These are phyloP conservation scores for Clonostachys chloroleuca DNA, from an alignment of 2,329 filamentous ascomycete species.

Conservation along the genomic window DNA sequence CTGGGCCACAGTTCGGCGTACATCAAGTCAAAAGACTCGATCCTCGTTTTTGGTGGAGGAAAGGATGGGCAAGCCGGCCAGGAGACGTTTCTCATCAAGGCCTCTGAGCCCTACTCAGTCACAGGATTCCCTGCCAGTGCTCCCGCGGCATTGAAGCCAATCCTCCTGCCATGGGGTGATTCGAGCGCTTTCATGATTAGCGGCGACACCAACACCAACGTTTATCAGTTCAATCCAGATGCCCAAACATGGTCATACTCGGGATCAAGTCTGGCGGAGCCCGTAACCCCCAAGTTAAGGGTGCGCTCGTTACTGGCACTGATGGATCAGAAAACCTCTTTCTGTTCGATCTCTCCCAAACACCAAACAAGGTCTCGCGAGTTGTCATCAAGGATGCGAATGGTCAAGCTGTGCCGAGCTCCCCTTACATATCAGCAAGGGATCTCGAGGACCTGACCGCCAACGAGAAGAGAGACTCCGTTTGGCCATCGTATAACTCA, in stretches of 20 bases:
- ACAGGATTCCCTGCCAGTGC: constrained; percentile 53
- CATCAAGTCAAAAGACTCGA: constrained; percentile 62
- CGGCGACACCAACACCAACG: constrained; percentile 58
- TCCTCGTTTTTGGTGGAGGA: constrained; percentile 78
- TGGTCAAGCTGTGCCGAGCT: constrained; percentile 47
- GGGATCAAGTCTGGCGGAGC: constrained; percentile 56
- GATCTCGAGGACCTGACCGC: constrained; percentile 18
- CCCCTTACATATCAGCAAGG: constrained; percentile 30
- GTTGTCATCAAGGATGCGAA: constrained; percentile 60
- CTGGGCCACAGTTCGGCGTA: constrained; percentile 73
- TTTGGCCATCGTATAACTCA: constrained; percentile 78
- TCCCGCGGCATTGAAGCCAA: constrained; percentile 61
- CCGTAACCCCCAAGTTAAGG: constrained; percentile 53
- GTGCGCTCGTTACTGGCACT: constrained; percentile 62
- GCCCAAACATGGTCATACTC: constrained; percentile 62
- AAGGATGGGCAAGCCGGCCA: constrained; percentile 60
- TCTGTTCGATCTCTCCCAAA: constrained; percentile 68
- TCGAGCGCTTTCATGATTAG: constrained; percentile 71
- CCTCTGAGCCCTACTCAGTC: constrained; percentile 60
- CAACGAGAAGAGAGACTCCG: constrained; percentile 33
- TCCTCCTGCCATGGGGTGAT: constrained; percentile 71
- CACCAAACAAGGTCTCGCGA: constrained; percentile 71
- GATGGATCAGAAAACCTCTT: constrained; percentile 78
- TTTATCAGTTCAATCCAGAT: constrained; percentile 66
- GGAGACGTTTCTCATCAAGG: constrained; percentile 71